phyloP scores from a whole-genome alignment of 75 land plant species.

The Ceratopteris richardii region DNA sequence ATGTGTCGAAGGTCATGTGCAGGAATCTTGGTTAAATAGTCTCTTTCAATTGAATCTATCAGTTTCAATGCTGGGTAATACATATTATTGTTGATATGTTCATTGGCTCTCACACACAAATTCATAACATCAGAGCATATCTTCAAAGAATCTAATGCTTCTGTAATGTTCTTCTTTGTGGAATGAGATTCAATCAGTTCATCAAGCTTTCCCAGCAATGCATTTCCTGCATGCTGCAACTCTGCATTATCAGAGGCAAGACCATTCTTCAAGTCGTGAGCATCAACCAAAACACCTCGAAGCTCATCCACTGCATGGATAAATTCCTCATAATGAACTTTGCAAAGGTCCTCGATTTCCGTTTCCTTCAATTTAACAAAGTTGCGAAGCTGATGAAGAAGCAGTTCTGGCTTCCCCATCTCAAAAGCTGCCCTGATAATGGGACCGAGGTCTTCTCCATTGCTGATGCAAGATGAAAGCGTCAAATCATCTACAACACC shows the following conservation, averaged over 20 bases:
- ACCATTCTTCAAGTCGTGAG: constrained; percentile 65
- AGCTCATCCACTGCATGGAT: constrained; percentile 94
- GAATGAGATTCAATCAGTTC: constrained; percentile 66
- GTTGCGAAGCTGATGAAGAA: constrained; percentile 65
- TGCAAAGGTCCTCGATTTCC: constrained; percentile 95
- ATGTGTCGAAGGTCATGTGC: constrained; percentile 41
- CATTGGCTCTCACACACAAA: constrained; percentile 62
- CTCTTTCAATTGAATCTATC: constrained; percentile 71
- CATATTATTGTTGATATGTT: constrained; percentile 47
- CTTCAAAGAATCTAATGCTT: constrained; percentile 57
- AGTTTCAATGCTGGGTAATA: constrained; percentile 79
- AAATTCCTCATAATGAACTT: constrained; percentile 87
- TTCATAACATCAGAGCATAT: constrained; percentile 50
- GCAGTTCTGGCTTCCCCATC: constrained; percentile 68
- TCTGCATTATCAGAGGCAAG: constrained; percentile 53
- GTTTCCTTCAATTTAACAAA: constrained; percentile 84
- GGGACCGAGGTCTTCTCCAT: constrained; percentile 83
- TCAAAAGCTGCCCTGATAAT: constrained; percentile 82
- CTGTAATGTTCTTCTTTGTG: constrained; percentile 59
- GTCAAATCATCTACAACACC: constrained; percentile 43
- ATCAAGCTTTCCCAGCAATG: constrained; percentile 61
- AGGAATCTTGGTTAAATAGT: constrained; percentile 54
- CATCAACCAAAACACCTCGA: constrained; percentile 78
- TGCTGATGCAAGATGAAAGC: constrained; percentile 59
- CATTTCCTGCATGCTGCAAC: constrained; percentile 65